Percentiles rank a stretch among this genome's conserved stretches.
Evolutionary conservation across 2,329 filamentous ascomycete genomes (phyloP).

Genomic region (Trichoderma oligosporum): DNA sequence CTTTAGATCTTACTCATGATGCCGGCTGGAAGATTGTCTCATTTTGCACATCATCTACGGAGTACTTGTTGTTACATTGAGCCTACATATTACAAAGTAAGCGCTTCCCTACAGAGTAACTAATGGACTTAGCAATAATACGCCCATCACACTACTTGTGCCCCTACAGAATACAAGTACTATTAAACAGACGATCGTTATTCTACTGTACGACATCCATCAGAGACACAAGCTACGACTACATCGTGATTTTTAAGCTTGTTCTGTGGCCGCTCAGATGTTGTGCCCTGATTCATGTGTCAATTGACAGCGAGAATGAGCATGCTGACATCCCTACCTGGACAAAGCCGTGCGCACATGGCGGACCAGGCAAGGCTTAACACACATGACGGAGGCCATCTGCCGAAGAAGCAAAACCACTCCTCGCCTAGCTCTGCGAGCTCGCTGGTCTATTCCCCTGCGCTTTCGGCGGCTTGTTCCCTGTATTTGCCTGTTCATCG

Average conservation of each 20-base stretch:
- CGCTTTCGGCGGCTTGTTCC: background rate
- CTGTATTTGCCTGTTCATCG: background rate
- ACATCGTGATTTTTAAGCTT: background rate
- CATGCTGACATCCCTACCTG: background rate
- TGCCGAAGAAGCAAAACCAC: too few species aligned
- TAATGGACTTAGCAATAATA: too few species aligned
- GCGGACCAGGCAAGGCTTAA: background rate
- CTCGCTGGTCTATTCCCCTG: background rate
- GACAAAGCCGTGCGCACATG: background rate
- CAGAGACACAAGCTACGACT: background rate
- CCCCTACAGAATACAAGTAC: too few species aligned
- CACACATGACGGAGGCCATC: too few species aligned
- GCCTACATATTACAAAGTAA: too few species aligned
- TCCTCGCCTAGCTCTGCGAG: background rate
- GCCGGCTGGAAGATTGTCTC: background rate
- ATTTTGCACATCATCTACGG: background rate
- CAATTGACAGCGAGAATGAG: background rate
- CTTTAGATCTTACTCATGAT: conserved; percentile 3
- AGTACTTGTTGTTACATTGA: background rate
- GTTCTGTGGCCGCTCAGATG: background rate
- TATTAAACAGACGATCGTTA: background rate
- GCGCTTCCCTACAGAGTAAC: background rate
- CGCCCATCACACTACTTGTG: too few species aligned
- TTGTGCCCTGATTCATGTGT: background rate
- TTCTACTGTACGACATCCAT: background rate